Base-by-base conservation (phyloP, 768 basidiomycete genomes). In the Leccinum uliginosum region DNA sequence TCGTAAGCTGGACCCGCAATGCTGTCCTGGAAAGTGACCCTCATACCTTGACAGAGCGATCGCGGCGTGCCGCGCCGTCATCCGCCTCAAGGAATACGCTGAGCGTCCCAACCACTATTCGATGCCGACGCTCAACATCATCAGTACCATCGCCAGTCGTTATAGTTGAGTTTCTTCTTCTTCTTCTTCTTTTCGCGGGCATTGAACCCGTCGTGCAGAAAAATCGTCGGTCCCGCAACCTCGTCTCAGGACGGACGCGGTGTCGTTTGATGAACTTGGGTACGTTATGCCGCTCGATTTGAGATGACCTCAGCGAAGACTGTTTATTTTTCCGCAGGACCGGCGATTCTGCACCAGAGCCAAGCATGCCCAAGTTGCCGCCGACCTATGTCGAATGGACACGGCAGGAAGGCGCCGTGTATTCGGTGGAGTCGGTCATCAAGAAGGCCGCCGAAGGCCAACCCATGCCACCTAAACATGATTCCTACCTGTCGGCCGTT, bases 61-160 rank as follows among this genome's bases (percentile, higher is more conserved):
- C 54, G 84, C 85, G 21, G 83, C 87, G 27, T 85, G 85, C 67
- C 80, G 87, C 45, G 65, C 84, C 27, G 86, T 88, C 46, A 84
- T 86, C 67, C 78, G 84, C 57, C 74, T 89, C 23, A 77, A 82
- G 35, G 83, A 85, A 52, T 84, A 82, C 61, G 79, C 73, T 60
- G 44, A 72, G 63, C 54, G 53, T 19, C 43, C 65, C n/a, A 34
- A 50, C n/a, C 38, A 4, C 12, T 63, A 57, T 47, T 59, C 56
- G 11, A 48, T 56, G n/a, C 66, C 65, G 9, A 58, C 66, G 19
- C 59, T 69, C 53, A 67, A 64, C 29, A 50, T 69, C 15, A 55
- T 69, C 21, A 59, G 46, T n/a, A 62, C 55, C 10, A 26, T 66
- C 10, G 54, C 64, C 26, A 57, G 55, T 32, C 65, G 66, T 48